Conservation (phyloP, 805 yeast species). For the Yarrowia sp. region DNA sequence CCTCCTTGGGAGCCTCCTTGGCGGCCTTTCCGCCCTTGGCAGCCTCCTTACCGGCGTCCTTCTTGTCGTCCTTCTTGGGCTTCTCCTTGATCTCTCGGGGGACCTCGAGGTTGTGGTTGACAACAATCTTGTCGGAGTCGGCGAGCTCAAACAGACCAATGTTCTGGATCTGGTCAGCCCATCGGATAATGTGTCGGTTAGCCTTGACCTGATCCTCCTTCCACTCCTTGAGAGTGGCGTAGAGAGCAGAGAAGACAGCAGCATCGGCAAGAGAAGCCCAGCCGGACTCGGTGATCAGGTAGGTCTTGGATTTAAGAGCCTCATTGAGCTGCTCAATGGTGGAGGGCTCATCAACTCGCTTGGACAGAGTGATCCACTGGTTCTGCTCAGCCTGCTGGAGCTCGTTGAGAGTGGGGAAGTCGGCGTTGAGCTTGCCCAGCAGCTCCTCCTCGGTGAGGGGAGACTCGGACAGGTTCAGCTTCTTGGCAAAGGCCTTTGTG, state of each 20-base stretch:
- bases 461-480: constrained; percentile 33
- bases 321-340: constrained; percentile 60
- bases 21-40: constrained; percentile 31
- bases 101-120: constrained; percentile 61
- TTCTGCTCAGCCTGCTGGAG: constrained; percentile 66
- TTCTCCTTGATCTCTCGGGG: constrained; percentile 69
- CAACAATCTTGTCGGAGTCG: constrained; percentile 50
- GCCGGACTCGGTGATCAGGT: constrained; percentile 57
- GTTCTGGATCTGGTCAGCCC: constrained; percentile 86
- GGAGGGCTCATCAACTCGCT: constrained; percentile 51
- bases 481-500: constrained; percentile 34
- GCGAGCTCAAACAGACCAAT: constrained; percentile 48
- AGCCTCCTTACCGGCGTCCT: constrained; percentile 32
- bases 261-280: constrained; percentile 68
- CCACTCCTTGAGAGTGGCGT: constrained; percentile 60
- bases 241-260: constrained; percentile 61
- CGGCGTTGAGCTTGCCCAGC: constrained; percentile 25
- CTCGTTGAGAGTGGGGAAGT: constrained; percentile 35
- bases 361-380: constrained; percentile 77
- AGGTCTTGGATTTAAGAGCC: constrained; percentile 66
- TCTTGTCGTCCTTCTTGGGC: constrained; percentile 42
- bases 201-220: constrained; percentile 56
- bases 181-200: constrained; percentile 83
- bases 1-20: constrained; percentile 29
- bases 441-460: constrained; percentile 27